phyloP scores from a whole-genome alignment of 2,329 filamentous ascomycete genomes.

The Fusarium sp. region DNA sequence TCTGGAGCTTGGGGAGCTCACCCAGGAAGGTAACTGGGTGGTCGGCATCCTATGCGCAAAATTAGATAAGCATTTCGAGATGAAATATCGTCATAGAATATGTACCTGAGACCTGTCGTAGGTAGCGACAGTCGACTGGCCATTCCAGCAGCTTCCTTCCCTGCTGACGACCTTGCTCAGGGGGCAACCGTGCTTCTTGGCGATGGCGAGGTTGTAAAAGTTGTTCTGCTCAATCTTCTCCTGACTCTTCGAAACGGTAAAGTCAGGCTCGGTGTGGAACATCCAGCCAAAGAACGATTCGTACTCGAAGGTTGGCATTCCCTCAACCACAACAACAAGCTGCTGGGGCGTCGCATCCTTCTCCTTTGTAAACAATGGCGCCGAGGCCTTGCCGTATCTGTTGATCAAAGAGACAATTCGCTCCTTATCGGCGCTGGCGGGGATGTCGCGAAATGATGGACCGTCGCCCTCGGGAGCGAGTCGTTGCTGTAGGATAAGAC shows the following conservation, averaged over 20 bases:
- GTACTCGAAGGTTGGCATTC: slow-evolving; percentile 60
- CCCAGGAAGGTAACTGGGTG: slow-evolving; percentile 56
- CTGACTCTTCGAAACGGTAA: slow-evolving; percentile 60
- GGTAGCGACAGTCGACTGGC: slow-evolving; percentile 54
- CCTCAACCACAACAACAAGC: slow-evolving; percentile 69
- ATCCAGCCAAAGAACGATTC: slow-evolving; percentile 53
- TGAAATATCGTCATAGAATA: background rate
- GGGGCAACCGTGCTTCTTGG: slow-evolving; percentile 50
- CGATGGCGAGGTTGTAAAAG: slow-evolving; percentile 52
- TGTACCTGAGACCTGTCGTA: slow-evolving; percentile 58
- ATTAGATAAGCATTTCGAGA: slow-evolving; percentile 35
- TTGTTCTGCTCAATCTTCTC: slow-evolving; percentile 55
- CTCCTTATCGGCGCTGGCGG: slow-evolving; percentile 51
- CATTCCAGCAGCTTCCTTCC: slow-evolving; percentile 57
- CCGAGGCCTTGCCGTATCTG: slow-evolving; percentile 65
- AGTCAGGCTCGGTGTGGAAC: slow-evolving; percentile 54
- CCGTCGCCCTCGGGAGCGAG: slow-evolving; percentile 60
- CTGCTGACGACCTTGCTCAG: slow-evolving; percentile 55
- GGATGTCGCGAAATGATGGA: slow-evolving; percentile 60
- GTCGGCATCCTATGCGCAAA: slow-evolving; percentile 49
- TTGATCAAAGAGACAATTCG: slow-evolving; percentile 68
- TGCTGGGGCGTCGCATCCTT: slow-evolving; percentile 57
- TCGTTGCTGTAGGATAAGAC: slow-evolving; percentile 69
- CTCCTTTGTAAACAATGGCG: slow-evolving; percentile 59
- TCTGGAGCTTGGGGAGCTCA: slow-evolving; percentile 56